These are phyloP conservation scores for Euphorbia peplus DNA, from an alignment of 345 rosid genomes.

Conservation along the genomic window DNA sequence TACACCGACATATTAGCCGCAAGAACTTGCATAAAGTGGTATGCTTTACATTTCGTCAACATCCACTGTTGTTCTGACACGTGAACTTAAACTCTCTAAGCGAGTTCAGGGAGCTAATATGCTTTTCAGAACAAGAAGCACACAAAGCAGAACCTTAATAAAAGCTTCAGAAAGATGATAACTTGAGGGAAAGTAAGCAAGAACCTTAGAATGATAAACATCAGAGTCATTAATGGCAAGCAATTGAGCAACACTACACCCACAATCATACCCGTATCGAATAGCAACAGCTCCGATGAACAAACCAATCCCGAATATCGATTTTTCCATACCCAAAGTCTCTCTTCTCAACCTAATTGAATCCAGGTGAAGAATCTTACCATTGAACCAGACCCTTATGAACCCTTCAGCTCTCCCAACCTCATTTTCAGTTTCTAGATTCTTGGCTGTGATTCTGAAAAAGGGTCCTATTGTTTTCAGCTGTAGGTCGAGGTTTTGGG, in stretches of 20 bases:
- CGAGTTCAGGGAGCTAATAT: too few species aligned
- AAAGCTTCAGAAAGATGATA: not conserved
- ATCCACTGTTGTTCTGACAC: too few species aligned
- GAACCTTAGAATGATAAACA: slow-evolving; percentile 81
- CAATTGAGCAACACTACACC: slow-evolving; percentile 72
- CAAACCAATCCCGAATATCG: slow-evolving; percentile 82
- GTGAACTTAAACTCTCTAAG: too few species aligned
- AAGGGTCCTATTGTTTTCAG: slow-evolving; percentile 75
- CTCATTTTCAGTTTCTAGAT: slow-evolving; percentile 50
- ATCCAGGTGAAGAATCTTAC: slow-evolving; percentile 80
- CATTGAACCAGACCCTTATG: slow-evolving; percentile 67
- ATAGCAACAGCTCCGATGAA: slow-evolving; percentile 90
- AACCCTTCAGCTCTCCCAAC: slow-evolving; percentile 76
- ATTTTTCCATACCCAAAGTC: slow-evolving; percentile 67
- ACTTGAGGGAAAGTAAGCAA: not conserved
- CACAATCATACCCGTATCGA: slow-evolving; percentile 69
- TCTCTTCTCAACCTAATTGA: slow-evolving; percentile 66
- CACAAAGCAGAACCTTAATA: not conserved
- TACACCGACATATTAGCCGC: too few species aligned
- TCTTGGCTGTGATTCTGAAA: slow-evolving; percentile 71
- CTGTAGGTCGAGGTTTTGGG: slow-evolving; percentile 69
- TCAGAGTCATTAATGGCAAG: slow-evolving; percentile 92
- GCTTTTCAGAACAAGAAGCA: not conserved
- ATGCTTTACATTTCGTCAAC: too few species aligned
- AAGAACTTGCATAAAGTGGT: too few species aligned